phyloP scores from a whole-genome alignment of 805 yeast genomes.

The Candida golubevii region DNA sequence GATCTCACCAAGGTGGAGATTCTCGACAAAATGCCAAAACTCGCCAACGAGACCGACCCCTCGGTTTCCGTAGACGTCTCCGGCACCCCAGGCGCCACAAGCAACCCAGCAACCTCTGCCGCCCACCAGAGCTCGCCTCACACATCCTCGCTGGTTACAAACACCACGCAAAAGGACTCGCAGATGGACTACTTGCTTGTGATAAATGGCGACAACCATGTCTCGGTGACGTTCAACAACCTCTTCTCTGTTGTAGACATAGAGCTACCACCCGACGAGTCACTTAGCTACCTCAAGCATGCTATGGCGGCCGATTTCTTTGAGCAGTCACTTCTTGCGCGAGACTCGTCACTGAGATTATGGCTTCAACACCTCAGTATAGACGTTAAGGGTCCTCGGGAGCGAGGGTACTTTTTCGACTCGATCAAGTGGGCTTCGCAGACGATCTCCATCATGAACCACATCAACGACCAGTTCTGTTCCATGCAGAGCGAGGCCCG shows the following conservation, averaged over 20 bases:
- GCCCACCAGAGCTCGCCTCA: slow-evolving; percentile 3
- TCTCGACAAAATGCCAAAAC: slow-evolving; percentile 32
- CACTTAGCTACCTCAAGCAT: slow-evolving; percentile 17
- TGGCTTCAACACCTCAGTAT: slow-evolving; percentile 17
- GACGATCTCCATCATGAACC: slow-evolving; percentile 22
- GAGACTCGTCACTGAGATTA: slow-evolving; percentile 8
- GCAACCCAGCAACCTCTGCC: too few species aligned
- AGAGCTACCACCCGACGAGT: slow-evolving; percentile 14
- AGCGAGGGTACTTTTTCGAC: slow-evolving; percentile 18
- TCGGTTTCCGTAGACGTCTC: slow-evolving; percentile 2
- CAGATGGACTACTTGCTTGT: slow-evolving; percentile 25
- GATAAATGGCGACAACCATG: slow-evolving; percentile 17
- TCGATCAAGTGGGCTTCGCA: slow-evolving; percentile 24
- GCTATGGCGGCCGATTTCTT: slow-evolving; percentile 21
- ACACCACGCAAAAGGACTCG: slow-evolving; percentile 7
- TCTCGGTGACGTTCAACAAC: slow-evolving; percentile 32
- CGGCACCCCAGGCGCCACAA: background rate
- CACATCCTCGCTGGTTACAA: slow-evolving; percentile 10
- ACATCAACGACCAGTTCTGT: slow-evolving; percentile 21
- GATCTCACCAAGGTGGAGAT: slow-evolving; percentile 28
- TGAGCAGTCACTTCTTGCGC: slow-evolving; percentile 24
- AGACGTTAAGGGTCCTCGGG: slow-evolving; percentile 1
- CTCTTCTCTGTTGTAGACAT: slow-evolving; percentile 26
- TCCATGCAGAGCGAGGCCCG: slow-evolving; percentile 19
- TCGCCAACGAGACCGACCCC: slow-evolving; percentile 16